Percentiles rank a stretch among this genome's conserved stretches.
phyloP scores from a whole-genome alignment of 169 alveolate genomes.

The Eimeria praecox region DNA sequence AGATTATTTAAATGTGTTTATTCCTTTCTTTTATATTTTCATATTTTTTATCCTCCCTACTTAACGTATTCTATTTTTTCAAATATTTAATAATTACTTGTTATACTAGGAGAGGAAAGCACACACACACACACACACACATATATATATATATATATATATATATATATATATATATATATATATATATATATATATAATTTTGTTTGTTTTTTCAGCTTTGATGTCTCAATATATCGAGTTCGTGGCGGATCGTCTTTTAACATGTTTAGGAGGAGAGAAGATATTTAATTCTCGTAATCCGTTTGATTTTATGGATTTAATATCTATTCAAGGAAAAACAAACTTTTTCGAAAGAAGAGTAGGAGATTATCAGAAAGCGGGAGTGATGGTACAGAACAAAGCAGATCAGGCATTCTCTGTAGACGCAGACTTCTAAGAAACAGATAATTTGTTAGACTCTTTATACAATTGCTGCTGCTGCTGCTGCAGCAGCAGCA shows the following conservation, averaged over 20 bases:
- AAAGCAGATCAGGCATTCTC: slow-evolving; percentile 76
- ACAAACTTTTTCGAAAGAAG: slow-evolving; percentile 99
- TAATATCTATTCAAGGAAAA: slow-evolving; percentile 98
- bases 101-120: too few relatives aligned
- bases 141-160: too few relatives aligned
- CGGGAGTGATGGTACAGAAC: slow-evolving; percentile 95
- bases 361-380: slow-evolving; percentile 99
- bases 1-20: too few relatives aligned
- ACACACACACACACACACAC: too few relatives aligned
- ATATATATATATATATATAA: background rate
- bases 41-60: too few relatives aligned
- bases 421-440: slow-evolving; percentile 86
- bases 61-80: too few relatives aligned
- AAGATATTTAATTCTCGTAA: slow-evolving; percentile 95
- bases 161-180: background rate
- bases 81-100: too few relatives aligned
- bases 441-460: background rate
- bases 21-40: too few relatives aligned
- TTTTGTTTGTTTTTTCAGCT: background rate
- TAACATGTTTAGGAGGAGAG: slow-evolving; percentile 95
- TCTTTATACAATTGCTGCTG: background rate
- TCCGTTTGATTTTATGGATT: slow-evolving; percentile 99
- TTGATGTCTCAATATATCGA: slow-evolving; percentile 98
- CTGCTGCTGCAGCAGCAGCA: background rate
- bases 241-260: slow-evolving; percentile 98